A percentile compares a stretch with the other conserved stretches of the same genome.
These are phyloP conservation scores for Cladosporium sp. DNA, from an alignment of 2,329 filamentous ascomycete species.

Conservation along the genomic window DNA sequence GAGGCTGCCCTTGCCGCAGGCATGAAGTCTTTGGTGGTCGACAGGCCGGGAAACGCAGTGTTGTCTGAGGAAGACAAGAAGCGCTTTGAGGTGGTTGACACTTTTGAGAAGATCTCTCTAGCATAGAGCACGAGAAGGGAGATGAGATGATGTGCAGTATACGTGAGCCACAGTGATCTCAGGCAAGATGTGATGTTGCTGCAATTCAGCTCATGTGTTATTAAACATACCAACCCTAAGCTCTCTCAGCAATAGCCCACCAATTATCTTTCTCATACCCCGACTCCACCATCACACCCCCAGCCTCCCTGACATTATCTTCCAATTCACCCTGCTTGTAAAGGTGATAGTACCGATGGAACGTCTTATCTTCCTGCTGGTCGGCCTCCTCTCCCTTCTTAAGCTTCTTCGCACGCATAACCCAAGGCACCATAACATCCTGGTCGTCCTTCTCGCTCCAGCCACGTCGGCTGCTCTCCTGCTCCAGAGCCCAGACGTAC, in stretches of 20 bases:
- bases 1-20: constrained; percentile 46
- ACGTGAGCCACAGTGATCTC: neutral
- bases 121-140: neutral
- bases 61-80: constrained; percentile 53
- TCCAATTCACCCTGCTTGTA: constrained; percentile 87
- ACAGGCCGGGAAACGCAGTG: constrained; percentile 69
- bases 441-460: constrained; percentile 84
- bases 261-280: constrained; percentile 98
- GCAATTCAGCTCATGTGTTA: neutral
- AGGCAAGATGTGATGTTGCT: neutral
- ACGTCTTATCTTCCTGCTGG: constrained; percentile 53
- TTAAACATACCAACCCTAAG: neutral
- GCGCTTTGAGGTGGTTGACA: constrained; percentile 29
- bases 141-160: neutral
- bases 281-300: constrained; percentile 71
- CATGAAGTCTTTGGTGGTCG: constrained; percentile 46
- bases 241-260: constrained; percentile 70
- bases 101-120: constrained; percentile 29
- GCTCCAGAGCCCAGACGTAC: constrained; percentile 96
- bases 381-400: constrained; percentile 28
- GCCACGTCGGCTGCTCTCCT: constrained; percentile 78
- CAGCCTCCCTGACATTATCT: constrained; percentile 70
- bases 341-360: constrained; percentile 91
- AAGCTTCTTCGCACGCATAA: constrained; percentile 52
- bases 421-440: constrained; percentile 96